These are phyloP conservation scores for Suhomyces pyralidae DNA, from an alignment of 805 yeast species.

Conservation along the genomic window DNA sequence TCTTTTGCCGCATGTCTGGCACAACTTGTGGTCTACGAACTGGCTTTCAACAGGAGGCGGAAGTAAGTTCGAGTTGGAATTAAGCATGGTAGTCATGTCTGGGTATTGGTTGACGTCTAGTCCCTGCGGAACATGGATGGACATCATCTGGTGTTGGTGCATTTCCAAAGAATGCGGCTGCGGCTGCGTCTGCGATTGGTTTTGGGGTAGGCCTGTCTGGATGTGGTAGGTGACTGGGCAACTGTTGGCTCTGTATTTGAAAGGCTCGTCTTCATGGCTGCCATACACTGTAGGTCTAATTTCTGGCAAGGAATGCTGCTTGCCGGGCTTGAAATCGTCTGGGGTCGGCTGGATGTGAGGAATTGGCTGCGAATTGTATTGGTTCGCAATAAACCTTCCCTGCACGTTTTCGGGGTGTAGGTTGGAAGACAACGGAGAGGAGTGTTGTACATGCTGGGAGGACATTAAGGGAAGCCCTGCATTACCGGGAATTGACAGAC, in stretches of 20 bases:
- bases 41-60: constrained; percentile 37
- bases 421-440: not conserved
- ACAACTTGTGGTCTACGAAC: constrained; percentile 39
- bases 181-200: not conserved
- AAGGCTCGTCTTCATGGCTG: not conserved
- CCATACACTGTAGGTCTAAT: not conserved
- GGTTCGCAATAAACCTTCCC: not conserved
- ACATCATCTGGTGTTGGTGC: not conserved
- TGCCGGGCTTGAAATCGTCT: not conserved
- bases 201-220: not conserved
- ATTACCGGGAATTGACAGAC: not conserved
- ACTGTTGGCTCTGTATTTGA: constrained; percentile 3
- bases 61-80: constrained; percentile 29
- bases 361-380: constrained; percentile 2
- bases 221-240: constrained; percentile 4
- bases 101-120: constrained; percentile 26
- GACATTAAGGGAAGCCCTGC: not conserved
- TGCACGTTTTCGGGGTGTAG: not conserved
- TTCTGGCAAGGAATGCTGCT: not conserved
- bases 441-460: not conserved
- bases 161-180: not conserved
- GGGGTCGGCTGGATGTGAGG: not conserved
- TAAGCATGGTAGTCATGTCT: constrained; percentile 38
- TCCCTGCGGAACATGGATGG: constrained; percentile 12
- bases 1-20: constrained; percentile 51